phyloP scores from a whole-genome alignment of 306 rosid species.

The Citrullus amarus region DNA sequence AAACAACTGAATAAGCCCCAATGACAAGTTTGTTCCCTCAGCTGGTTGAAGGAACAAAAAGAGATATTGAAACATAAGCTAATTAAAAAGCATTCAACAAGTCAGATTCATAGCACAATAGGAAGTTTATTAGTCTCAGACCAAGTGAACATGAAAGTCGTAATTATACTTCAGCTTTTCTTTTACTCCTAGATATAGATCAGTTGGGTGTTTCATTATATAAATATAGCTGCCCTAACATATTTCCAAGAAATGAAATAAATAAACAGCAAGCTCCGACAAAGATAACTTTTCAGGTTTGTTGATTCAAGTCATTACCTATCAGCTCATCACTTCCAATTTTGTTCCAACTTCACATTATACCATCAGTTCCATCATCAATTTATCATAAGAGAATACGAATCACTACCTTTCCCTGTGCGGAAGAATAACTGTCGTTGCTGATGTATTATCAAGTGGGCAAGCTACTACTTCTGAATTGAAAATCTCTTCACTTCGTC shows the following conservation, averaged over 20 bases:
- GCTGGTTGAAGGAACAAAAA: neutral
- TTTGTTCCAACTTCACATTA: neutral
- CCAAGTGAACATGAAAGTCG: neutral
- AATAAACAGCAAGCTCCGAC: neutral
- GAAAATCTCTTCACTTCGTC: constrained; percentile 62
- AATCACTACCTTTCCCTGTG: constrained; percentile 68
- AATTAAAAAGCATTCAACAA: neutral
- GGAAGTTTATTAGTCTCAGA: neutral
- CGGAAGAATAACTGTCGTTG: constrained; percentile 63
- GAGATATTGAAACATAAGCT: neutral
- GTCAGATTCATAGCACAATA: neutral
- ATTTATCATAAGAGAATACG: neutral
- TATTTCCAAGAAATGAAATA: neutral
- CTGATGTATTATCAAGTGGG: constrained; percentile 44
- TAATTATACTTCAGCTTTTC: neutral
- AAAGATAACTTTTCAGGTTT: neutral
- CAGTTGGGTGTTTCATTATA: neutral
- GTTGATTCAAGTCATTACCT: neutral
- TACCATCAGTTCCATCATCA: neutral
- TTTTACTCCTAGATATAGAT: neutral
- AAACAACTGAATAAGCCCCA: constrained; percentile 18
- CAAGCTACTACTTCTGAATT: constrained; percentile 84
- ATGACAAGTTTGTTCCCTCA: neutral
- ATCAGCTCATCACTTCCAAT: neutral
- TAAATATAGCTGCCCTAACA: neutral